Conservation (phyloP, 2,329 filamentous ascomycete species). For the Ascochyta rabiei region DNA sequence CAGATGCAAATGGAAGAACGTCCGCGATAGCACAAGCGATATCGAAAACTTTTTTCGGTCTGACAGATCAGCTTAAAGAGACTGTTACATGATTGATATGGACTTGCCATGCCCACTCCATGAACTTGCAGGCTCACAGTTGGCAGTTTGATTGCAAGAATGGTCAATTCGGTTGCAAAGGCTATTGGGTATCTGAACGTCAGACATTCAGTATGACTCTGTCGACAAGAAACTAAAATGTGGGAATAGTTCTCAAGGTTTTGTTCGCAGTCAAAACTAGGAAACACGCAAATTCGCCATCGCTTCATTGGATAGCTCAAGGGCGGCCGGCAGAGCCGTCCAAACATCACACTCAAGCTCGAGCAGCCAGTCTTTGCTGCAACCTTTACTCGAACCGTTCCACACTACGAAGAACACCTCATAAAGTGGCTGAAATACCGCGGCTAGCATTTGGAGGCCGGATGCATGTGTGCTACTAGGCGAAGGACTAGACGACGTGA, state of each 20-base stretch:
- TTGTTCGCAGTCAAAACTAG: constrained; percentile 70
- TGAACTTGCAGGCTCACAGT: constrained; percentile 33
- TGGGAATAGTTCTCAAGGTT: constrained; percentile 66
- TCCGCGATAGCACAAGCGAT: constrained; percentile 38
- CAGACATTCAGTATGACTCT: constrained; percentile 57
- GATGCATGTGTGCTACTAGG: constrained; percentile 66
- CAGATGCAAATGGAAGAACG: constrained; percentile 33
- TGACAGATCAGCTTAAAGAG: constrained; percentile 12
- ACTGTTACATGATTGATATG: background rate
- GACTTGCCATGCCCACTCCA: constrained; percentile 37
- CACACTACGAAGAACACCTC: constrained; percentile 68
- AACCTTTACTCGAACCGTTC: constrained; percentile 68
- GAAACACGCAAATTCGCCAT: constrained; percentile 63
- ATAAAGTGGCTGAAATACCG: constrained; percentile 70
- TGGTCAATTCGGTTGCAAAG: constrained; percentile 66
- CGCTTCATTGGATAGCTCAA: constrained; percentile 60
- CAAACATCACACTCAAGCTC: constrained; percentile 67
- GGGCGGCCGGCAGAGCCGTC: constrained; percentile 60
- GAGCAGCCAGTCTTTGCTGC: constrained; percentile 62
- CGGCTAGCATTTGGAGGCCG: constrained; percentile 62
- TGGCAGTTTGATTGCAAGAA: constrained; percentile 38
- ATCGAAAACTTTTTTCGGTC: constrained; percentile 42
- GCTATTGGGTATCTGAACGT: constrained; percentile 69
- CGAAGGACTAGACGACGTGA: constrained; percentile 70
- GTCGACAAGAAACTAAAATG: constrained; percentile 60